phyloP scores from a whole-genome alignment of 2,329 filamentous ascomycete genomes.

The Aureobasidium melanogenum region DNA sequence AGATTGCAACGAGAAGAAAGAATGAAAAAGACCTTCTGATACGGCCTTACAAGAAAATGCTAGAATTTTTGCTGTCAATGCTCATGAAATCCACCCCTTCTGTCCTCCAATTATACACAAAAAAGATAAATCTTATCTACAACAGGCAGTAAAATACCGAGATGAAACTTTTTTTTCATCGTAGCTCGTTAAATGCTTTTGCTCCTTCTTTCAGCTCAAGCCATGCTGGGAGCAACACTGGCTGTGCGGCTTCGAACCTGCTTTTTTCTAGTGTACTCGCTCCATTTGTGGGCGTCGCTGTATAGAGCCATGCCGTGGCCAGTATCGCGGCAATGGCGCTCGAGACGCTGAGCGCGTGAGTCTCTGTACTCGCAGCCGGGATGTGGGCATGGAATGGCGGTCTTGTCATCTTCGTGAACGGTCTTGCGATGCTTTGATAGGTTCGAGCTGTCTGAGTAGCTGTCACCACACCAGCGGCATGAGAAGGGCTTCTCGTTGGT shows the following conservation, averaged over 20 bases:
- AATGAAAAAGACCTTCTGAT: not conserved
- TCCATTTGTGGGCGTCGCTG: constrained; percentile 2
- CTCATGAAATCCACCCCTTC: not conserved
- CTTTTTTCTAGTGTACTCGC: constrained; percentile 6
- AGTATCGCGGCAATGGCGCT: constrained; percentile 8
- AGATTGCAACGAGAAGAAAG: not conserved
- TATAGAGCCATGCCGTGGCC: constrained; percentile 3
- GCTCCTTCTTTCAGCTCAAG: not conserved
- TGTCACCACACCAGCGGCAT: constrained; percentile 25
- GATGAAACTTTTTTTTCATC: constrained; percentile 1
- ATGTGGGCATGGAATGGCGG: constrained; percentile 1
- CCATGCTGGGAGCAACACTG: constrained; percentile 7
- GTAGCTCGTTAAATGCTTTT: constrained; percentile 1
- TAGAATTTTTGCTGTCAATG: not conserved
- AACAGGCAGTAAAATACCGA: not conserved
- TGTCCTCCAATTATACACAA: not conserved
- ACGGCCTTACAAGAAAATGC: not conserved
- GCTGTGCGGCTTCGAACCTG: constrained; percentile 2
- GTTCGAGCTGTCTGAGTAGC: constrained; percentile 28
- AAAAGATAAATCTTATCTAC: constrained; percentile 1
- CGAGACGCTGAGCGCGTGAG: not conserved
- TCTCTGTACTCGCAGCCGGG: constrained; percentile 4
- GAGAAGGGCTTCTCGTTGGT: constrained; percentile 49
- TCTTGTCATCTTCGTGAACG: constrained; percentile 10
- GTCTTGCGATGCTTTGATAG: constrained; percentile 22